A percentile compares a stretch with the other conserved stretches of the same genome.
phyloP scores from a whole-genome alignment of 140 eudicot species.

The Oenanthe javanica region DNA sequence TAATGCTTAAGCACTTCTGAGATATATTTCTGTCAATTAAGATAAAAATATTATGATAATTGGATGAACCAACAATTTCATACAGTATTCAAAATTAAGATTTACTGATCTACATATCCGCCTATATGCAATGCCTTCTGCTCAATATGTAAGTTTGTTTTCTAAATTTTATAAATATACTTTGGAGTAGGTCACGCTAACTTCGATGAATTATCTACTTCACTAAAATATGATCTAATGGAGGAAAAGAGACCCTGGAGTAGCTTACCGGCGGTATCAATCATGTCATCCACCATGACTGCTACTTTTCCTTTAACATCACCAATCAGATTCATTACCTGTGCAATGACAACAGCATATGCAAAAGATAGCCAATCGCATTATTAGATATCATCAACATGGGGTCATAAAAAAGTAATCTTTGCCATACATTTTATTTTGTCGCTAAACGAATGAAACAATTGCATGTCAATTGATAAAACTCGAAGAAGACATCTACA shows the following conservation, averaged over 20 bases:
- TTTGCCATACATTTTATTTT: not conserved
- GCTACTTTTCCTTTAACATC: slow-evolving; percentile 98
- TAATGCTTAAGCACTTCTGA: not conserved
- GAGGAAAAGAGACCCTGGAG: not conserved
- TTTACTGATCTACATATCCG: not conserved
- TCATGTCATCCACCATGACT: slow-evolving; percentile 99
- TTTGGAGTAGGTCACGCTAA: not conserved
- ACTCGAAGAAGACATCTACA: not conserved
- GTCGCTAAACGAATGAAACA: not conserved
- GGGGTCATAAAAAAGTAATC: not conserved
- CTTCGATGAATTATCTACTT: not conserved
- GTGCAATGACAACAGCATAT: slow-evolving; percentile 13
- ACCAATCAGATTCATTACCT: slow-evolving; percentile 98
- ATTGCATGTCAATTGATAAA: not conserved
- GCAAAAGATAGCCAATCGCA: not conserved
- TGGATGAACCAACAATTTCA: not conserved
- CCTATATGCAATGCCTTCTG: not conserved
- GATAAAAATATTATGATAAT: not conserved
- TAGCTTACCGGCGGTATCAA: slow-evolving; percentile 82
- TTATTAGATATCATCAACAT: not conserved
- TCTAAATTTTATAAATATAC: not conserved
- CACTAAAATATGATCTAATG: not conserved
- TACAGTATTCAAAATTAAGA: not conserved
- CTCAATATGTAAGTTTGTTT: not conserved
- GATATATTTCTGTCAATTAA: not conserved